Conservation (phyloP, 2,329 filamentous ascomycete genomes). For the Colletotrichum caudatum region DNA sequence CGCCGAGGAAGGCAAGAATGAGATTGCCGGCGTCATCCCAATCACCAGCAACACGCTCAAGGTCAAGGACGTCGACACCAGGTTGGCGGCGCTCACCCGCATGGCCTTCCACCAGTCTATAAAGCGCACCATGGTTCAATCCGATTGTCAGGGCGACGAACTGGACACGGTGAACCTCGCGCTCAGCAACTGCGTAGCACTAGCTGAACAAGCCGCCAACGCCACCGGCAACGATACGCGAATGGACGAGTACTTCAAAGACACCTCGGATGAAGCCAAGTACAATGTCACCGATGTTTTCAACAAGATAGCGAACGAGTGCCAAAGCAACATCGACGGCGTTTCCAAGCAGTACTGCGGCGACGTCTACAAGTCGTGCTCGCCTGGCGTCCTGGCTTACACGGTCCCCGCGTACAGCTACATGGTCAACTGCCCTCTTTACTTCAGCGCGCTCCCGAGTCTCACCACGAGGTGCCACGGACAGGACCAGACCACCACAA, state of each 20-base stretch:
- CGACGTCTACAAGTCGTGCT: conserved; percentile 67
- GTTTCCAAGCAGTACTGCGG: conserved; percentile 68
- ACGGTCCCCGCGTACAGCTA: conserved; percentile 65
- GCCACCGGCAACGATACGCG: conserved; percentile 50
- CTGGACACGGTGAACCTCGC: conserved; percentile 57
- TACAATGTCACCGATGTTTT: conserved; percentile 64
- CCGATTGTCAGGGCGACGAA: conserved; percentile 62
- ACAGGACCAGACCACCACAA: conserved; percentile 67
- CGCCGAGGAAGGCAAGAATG: conserved; percentile 60
- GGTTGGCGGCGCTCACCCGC: conserved; percentile 61
- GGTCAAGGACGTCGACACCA: conserved; percentile 66
- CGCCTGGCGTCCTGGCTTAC: conserved; percentile 67
- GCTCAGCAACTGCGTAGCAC: conserved; percentile 62
- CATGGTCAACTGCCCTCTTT: conserved; percentile 72
- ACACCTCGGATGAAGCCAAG: conserved; percentile 53
- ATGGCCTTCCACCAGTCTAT: conserved; percentile 54
- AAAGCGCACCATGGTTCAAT: conserved; percentile 62
- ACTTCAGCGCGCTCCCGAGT: conserved; percentile 66
- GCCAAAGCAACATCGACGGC: conserved; percentile 61
- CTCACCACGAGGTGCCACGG: conserved; percentile 66
- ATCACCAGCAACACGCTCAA: conserved; percentile 69
- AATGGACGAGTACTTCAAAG: conserved; percentile 74
- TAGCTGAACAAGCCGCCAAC: conserved; percentile 61
- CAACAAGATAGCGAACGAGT: conserved; percentile 64
- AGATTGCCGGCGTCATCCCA: conserved; percentile 62